These are phyloP conservation scores for Heliamphora exappendiculata DNA, from an alignment of 148 eudicot genomes.

Conservation along the genomic window DNA sequence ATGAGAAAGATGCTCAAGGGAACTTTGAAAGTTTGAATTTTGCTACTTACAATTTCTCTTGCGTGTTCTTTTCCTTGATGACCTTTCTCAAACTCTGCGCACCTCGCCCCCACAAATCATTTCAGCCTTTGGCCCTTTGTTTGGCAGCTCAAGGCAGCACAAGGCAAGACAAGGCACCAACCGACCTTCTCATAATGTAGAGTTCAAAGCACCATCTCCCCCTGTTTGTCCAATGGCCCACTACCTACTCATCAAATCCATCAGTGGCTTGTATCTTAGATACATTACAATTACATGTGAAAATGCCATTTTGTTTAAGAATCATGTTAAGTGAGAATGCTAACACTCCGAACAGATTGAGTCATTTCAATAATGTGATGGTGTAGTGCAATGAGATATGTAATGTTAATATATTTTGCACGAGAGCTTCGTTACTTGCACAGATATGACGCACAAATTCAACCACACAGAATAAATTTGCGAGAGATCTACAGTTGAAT, in stretches of 20 bases:
- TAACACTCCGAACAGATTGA: background rate
- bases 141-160: conserved; percentile 10
- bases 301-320: background rate
- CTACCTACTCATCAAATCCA: background rate
- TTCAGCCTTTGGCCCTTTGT: background rate
- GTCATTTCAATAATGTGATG: too few relatives aligned
- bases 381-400: too few relatives aligned
- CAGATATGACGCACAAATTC: too few relatives aligned
- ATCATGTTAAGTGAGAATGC: background rate
- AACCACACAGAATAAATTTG: too few relatives aligned
- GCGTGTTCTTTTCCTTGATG: conserved; percentile 8
- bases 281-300: background rate
- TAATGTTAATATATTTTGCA: too few relatives aligned
- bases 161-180: too few relatives aligned
- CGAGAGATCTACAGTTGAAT: too few relatives aligned
- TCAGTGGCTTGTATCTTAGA: background rate
- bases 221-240: conserved; percentile 3
- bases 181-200: background rate
- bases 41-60: background rate
- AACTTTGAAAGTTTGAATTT: conserved; percentile 13
- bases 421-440: too few relatives aligned
- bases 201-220: conserved; percentile 7
- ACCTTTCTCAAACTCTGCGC: conserved; percentile 34
- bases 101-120: background rate
- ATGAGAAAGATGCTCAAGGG: conserved; percentile 19